Conservation (phyloP, 768 basidiomycete genomes). For the Boletus barrowsii region DNA sequence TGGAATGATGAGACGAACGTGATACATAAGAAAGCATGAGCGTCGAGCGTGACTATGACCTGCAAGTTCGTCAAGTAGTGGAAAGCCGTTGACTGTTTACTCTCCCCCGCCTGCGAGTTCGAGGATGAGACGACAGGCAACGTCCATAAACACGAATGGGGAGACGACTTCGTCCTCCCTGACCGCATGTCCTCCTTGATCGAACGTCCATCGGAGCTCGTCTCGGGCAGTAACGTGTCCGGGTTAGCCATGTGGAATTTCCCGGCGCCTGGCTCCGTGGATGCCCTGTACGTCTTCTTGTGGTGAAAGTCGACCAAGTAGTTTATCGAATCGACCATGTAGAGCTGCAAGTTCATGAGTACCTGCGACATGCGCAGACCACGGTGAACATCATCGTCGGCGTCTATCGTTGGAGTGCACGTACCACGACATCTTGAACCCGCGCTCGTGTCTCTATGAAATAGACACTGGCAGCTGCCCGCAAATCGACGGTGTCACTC, state of each 20-base stretch:
- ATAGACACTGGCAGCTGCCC: constrained; percentile 75
- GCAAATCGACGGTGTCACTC: constrained; percentile 54
- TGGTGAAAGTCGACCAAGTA: constrained; percentile 99
- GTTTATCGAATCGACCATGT: constrained; percentile 93
- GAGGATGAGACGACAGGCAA: constrained; percentile 89
- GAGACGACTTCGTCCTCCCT: constrained; percentile 65
- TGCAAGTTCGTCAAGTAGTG: too few relatives aligned
- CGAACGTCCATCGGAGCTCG: constrained; percentile 56
- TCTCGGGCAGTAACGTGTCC: constrained; percentile 38
- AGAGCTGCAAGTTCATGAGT: constrained; percentile 95
- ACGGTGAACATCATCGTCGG: neutral
- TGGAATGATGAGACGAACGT: constrained; percentile 4
- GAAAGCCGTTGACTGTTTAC: constrained; percentile 9
- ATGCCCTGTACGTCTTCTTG: constrained; percentile 88
- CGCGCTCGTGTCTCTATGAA: constrained; percentile 92
- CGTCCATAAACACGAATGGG: constrained; percentile 96
- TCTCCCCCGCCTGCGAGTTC: constrained; percentile 79
- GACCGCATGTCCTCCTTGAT: constrained; percentile 44
- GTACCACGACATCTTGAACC: constrained; percentile 88
- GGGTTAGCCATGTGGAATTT: constrained; percentile 61
- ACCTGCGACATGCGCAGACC: constrained; percentile 48
- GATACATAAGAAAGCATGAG: constrained; percentile 1
- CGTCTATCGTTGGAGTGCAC: constrained; percentile 24
- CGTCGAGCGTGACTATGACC: neutral
- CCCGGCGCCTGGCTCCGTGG: constrained; percentile 60